Conservation (phyloP, 768 basidiomycete species). For the Tricholoma sp. region DNA sequence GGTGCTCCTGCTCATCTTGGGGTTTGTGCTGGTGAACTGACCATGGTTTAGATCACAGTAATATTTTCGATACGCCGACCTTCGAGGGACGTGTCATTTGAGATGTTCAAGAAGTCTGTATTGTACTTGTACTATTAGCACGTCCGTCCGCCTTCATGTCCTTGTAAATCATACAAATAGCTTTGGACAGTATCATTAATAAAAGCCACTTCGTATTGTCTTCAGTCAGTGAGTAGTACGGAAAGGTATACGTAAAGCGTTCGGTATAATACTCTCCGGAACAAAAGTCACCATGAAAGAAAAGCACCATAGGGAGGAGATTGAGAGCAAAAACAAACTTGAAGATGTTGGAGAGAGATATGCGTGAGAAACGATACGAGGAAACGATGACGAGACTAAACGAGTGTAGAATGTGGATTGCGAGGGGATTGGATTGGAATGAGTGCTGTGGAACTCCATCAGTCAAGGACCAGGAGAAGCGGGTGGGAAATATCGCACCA, state of each 20-base stretch:
- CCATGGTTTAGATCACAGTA: constrained; percentile 33
- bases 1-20: not conserved
- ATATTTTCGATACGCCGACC: constrained; percentile 41
- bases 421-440: not conserved
- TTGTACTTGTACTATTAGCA: not conserved
- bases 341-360: not conserved
- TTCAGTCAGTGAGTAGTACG: not conserved
- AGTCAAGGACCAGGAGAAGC: not conserved
- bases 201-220: not conserved
- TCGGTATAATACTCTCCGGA: not conserved
- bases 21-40: not conserved
- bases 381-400: not conserved
- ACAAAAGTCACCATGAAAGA: not conserved
- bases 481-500: not conserved
- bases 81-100: constrained; percentile 24
- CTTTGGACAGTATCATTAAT: not conserved
- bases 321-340: not conserved
- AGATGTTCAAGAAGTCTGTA: not conserved
- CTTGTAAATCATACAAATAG: not conserved
- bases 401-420: constrained; percentile 1
- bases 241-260: not conserved
- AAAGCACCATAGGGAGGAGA: not conserved
- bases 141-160: no score
- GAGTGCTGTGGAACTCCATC: not conserved
- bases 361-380: not conserved